These are phyloP conservation scores for Trichoderma erinaceum DNA, from an alignment of 495 filamentous ascomycete genomes.

Conservation along the genomic window DNA sequence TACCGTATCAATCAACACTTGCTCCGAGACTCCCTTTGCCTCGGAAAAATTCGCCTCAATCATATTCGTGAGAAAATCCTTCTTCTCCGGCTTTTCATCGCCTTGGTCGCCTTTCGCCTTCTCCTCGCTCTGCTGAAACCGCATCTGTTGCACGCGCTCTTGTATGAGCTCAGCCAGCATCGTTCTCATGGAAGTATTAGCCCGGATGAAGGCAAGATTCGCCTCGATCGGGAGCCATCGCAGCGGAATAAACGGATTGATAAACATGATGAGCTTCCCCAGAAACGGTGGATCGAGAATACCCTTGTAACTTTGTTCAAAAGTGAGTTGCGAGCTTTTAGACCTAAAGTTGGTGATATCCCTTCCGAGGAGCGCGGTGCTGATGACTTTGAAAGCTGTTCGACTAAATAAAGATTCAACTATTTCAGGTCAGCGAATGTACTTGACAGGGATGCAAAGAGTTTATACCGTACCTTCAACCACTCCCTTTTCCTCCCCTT, in stretches of 20 bases:
- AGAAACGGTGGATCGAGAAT: constrained; percentile 28
- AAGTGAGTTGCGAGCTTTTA: constrained; percentile 23
- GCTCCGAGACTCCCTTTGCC: constrained; percentile 16
- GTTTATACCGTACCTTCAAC: not conserved
- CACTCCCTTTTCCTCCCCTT: not conserved
- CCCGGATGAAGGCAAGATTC: constrained; percentile 23
- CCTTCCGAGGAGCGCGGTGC: constrained; percentile 58
- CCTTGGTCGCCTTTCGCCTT: constrained; percentile 15
- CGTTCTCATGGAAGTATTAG: constrained; percentile 17
- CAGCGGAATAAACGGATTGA: constrained; percentile 28
- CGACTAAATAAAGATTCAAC: constrained; percentile 22
- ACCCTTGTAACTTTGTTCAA: constrained; percentile 23
- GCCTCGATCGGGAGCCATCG: constrained; percentile 25
- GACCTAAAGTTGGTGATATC: constrained; percentile 55
- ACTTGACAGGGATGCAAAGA: not conserved
- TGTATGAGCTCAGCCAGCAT: constrained; percentile 26
- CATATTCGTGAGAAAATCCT: constrained; percentile 24
- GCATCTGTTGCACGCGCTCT: constrained; percentile 20
- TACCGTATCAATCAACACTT: constrained; percentile 24
- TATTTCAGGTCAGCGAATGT: constrained; percentile 13
- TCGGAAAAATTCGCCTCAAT: constrained; percentile 19
- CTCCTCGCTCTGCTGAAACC: constrained; percentile 1
- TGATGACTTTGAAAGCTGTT: constrained; percentile 64
- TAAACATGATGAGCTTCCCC: constrained; percentile 27
- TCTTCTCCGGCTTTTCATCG: not conserved